Conservation (phyloP, 768 basidiomycete genomes). For the Suillus discolor region DNA sequence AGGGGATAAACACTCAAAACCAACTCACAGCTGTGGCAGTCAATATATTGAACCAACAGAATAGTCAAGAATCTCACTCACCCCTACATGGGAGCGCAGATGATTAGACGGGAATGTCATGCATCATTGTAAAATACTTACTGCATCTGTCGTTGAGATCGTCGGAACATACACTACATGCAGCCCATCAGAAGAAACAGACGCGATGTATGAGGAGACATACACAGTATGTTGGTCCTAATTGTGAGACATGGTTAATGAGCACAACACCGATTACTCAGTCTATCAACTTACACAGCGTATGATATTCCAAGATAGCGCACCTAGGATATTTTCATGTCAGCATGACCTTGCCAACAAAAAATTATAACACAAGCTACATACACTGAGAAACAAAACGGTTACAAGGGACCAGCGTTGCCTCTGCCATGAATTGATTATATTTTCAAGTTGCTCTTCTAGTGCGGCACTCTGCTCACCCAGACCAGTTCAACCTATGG, state of each 20-base stretch:
- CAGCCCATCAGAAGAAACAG: neutral
- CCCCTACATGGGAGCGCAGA: neutral
- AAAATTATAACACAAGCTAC: neutral
- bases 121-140: neutral
- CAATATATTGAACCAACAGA: neutral
- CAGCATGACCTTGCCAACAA: neutral
- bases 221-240: neutral
- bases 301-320: neutral
- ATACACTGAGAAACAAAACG: neutral
- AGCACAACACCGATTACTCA: neutral
- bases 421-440: neutral
- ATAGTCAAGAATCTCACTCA: neutral
- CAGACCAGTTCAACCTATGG: neutral
- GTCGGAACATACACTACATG: neutral
- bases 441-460: neutral
- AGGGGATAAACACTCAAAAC: neutral
- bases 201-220: neutral
- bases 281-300: neutral
- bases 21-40: neutral
- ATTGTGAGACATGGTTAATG: neutral
- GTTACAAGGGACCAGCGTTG: neutral
- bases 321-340: neutral
- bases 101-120: neutral
- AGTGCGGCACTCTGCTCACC: neutral
- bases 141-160: neutral